Conservation (phyloP, 2,329 filamentous ascomycete genomes). For the Arthrobotrys musiformis region DNA sequence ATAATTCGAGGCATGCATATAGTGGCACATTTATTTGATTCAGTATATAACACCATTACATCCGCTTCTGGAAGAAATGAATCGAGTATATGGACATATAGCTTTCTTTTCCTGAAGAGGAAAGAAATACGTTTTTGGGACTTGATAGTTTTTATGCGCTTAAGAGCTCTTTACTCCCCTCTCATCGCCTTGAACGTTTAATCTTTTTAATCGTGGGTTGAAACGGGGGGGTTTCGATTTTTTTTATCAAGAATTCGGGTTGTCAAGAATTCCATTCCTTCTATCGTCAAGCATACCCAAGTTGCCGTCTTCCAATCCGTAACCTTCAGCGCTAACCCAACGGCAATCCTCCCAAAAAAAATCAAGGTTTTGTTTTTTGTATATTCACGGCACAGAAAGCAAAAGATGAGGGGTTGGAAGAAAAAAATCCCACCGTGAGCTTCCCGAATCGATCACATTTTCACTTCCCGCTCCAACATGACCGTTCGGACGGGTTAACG, state of each 20-base stretch:
- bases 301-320: too few species aligned
- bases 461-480: background rate
- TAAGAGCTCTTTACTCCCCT: too few species aligned
- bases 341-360: too few species aligned
- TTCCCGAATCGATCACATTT: slow-evolving; percentile 16
- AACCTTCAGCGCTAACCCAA: slow-evolving; percentile 1
- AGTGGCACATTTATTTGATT: background rate
- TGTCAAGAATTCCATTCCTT: too few species aligned
- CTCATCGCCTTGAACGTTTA: too few species aligned
- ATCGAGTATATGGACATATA: too few species aligned
- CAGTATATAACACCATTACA: background rate
- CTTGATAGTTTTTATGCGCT: background rate
- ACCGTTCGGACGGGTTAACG: slow-evolving; percentile 8
- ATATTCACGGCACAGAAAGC: background rate
- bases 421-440: slow-evolving; percentile 4
- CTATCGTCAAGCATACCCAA: too few species aligned
- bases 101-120: background rate
- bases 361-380: background rate
- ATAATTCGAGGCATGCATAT: too few species aligned
- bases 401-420: too few species aligned
- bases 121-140: background rate
- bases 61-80: background rate
- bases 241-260: too few species aligned
- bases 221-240: too few species aligned
- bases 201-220: too few species aligned